Conservation (phyloP, 148 eudicot genomes). For the Cornus controversa region DNA sequence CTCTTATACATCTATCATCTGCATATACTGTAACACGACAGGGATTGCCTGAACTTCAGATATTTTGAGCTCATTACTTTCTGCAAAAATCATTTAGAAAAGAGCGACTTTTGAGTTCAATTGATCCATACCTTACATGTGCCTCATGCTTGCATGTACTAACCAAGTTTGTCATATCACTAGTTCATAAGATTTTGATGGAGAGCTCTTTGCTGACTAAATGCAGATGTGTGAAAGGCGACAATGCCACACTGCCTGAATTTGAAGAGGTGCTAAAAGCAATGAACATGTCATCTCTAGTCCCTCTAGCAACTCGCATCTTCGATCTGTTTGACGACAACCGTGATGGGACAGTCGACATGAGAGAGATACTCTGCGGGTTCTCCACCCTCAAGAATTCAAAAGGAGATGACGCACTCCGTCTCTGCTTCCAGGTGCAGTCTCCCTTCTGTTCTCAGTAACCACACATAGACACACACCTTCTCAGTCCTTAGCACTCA, state of each 20-base stretch:
- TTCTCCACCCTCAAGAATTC: constrained; percentile 48
- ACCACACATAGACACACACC: background rate
- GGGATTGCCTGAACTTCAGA: background rate
- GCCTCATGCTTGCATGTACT: background rate
- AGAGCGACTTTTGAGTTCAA: background rate
- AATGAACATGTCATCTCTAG: constrained; percentile 44
- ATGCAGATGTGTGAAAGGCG: constrained; percentile 49
- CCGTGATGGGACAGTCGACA: constrained; percentile 51
- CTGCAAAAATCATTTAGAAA: background rate
- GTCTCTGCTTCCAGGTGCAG: constrained; percentile 54
- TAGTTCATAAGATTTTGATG: background rate
- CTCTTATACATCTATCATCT: background rate
- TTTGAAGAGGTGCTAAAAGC: constrained; percentile 52
- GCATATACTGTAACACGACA: background rate
- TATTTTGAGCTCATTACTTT: background rate
- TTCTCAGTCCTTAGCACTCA: background rate
- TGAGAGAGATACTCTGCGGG: constrained; percentile 57
- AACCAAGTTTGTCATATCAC: background rate
- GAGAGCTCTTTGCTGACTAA: background rate
- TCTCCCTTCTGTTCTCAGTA: background rate
- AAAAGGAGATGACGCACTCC: constrained; percentile 54
- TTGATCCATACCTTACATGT: background rate
- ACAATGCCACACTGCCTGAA: constrained; percentile 41
- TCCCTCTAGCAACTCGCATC: constrained; percentile 47
- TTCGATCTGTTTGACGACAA: constrained; percentile 51